Percentiles rank a stretch among this genome's conserved stretches.
phyloP scores from a whole-genome alignment of 2,329 filamentous ascomycete species.

The Cladophialophora immunda region DNA sequence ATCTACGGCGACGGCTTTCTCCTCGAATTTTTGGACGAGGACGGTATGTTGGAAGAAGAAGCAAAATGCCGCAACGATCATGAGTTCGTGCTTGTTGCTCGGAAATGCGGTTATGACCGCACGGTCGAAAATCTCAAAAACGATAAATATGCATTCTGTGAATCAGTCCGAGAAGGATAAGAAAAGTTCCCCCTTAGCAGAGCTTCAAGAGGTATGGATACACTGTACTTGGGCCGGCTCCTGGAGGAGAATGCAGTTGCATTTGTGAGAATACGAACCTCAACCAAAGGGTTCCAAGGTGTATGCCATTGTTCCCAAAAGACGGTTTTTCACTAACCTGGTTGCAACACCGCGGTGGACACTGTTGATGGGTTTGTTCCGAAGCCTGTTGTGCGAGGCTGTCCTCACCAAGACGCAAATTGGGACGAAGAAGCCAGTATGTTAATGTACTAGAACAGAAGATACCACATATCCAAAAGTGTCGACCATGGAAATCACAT shows the following conservation, averaged over 20 bases:
- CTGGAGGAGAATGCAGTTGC: too few species aligned
- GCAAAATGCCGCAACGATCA: conserved; percentile 48
- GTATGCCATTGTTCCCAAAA: too few species aligned
- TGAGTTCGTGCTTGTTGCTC: conserved; percentile 47
- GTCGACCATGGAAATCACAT: not conserved
- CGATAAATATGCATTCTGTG: not conserved
- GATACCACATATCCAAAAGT: not conserved
- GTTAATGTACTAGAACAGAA: not conserved
- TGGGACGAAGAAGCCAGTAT: too few species aligned
- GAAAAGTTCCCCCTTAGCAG: not conserved
- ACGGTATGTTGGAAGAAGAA: conserved; percentile 34
- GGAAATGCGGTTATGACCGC: conserved; percentile 34
- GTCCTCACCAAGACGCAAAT: too few species aligned
- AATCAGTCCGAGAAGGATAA: not conserved
- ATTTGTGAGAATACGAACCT: too few species aligned
- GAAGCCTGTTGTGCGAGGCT: too few species aligned
- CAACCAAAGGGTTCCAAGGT: too few species aligned
- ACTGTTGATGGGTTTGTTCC: too few species aligned
- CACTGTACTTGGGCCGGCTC: too few species aligned
- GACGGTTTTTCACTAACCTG: too few species aligned
- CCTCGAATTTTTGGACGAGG: not conserved
- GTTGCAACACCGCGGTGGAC: too few species aligned
- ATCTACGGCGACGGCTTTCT: conserved; percentile 3
- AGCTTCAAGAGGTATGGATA: too few species aligned
- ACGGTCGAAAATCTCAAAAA: not conserved